phyloP scores from a whole-genome alignment of 1,284 basidiomycete genomes.

The Quambalaria eucalypti region DNA sequence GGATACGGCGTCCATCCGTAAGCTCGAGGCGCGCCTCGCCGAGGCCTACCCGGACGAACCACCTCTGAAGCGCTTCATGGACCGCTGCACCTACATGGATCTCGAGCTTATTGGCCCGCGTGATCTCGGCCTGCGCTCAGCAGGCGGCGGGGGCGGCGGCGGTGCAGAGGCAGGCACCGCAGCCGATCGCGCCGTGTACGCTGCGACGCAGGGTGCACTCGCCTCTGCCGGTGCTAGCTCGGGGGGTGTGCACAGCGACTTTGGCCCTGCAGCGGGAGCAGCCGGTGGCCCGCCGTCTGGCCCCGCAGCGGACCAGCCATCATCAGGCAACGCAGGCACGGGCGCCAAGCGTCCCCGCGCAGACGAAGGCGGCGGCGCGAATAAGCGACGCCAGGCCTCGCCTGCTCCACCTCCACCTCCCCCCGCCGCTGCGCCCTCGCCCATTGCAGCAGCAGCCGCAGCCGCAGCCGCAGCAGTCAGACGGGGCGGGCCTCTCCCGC shows the following conservation, averaged over 20 bases:
- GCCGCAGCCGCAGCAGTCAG: not conserved
- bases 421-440: too few species aligned
- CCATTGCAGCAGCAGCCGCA: not conserved
- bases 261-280: too few species aligned
- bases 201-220: constrained; percentile 2
- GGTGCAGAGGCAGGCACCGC: too few species aligned
- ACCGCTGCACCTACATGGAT: constrained; percentile 75
- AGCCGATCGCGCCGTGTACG: constrained; percentile 22
- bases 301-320: too few species aligned
- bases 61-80: constrained; percentile 80
- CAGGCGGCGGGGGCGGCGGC: constrained; percentile 4
- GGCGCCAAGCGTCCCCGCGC: constrained; percentile 18
- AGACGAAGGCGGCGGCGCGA: constrained; percentile 12
- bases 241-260: too few species aligned
- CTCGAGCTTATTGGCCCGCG: constrained; percentile 79
- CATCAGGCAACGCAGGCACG: constrained; percentile 8
- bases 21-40: constrained; percentile 76
- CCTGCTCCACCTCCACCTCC: constrained; percentile 45
- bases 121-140: constrained; percentile 64
- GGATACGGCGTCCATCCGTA: constrained; percentile 76
- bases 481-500: not conserved
- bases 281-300: too few species aligned
- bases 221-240: not conserved
- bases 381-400: not conserved
- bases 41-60: constrained; percentile 81